A percentile compares a stretch with the other conserved stretches of the same genome.
Evolutionary conservation across 805 yeast genomes (phyloP).

Genomic region (Cyberlindnera petersonii): DNA sequence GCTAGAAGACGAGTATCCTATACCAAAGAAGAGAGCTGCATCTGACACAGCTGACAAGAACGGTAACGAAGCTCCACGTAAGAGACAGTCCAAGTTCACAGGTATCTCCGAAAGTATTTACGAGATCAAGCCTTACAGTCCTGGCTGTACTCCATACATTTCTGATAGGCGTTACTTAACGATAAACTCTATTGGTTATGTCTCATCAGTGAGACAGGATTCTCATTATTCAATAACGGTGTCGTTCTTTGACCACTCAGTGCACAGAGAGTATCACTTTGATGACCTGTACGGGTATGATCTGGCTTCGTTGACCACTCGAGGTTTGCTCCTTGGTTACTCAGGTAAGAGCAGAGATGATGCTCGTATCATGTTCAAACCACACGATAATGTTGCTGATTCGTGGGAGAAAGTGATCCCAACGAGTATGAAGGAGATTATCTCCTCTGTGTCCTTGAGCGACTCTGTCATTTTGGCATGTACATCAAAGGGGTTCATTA

Average conservation of each 20-base stretch:
- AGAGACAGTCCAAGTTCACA: slow-evolving; percentile 7
- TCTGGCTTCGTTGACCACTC: slow-evolving; percentile 65
- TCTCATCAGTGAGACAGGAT: slow-evolving; percentile 65
- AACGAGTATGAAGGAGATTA: slow-evolving; percentile 45
- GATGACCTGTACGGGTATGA: slow-evolving; percentile 71
- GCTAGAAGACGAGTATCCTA: slow-evolving; percentile 53
- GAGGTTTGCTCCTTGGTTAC: slow-evolving; percentile 62
- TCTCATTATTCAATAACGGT: slow-evolving; percentile 73
- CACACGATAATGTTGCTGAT: slow-evolving; percentile 59
- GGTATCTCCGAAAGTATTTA: slow-evolving; percentile 19
- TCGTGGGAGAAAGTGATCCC: slow-evolving; percentile 72
- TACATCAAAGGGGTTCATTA: slow-evolving; percentile 69
- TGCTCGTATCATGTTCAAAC: slow-evolving; percentile 58
- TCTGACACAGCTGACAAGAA: slow-evolving; percentile 6
- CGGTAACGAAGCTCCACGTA: background rate
- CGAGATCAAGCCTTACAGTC: slow-evolving; percentile 63
- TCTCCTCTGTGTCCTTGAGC: slow-evolving; percentile 69
- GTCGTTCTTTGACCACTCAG: slow-evolving; percentile 75
- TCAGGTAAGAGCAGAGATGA: slow-evolving; percentile 35
- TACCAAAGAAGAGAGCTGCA: slow-evolving; percentile 21
- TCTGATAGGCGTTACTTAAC: slow-evolving; percentile 70
- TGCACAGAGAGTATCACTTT: slow-evolving; percentile 79
- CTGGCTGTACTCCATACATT: slow-evolving; percentile 83
- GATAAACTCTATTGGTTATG: slow-evolving; percentile 78
- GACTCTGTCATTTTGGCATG: slow-evolving; percentile 60